Conservation (phyloP, 805 yeast species). For the Starmerella geochares region DNA sequence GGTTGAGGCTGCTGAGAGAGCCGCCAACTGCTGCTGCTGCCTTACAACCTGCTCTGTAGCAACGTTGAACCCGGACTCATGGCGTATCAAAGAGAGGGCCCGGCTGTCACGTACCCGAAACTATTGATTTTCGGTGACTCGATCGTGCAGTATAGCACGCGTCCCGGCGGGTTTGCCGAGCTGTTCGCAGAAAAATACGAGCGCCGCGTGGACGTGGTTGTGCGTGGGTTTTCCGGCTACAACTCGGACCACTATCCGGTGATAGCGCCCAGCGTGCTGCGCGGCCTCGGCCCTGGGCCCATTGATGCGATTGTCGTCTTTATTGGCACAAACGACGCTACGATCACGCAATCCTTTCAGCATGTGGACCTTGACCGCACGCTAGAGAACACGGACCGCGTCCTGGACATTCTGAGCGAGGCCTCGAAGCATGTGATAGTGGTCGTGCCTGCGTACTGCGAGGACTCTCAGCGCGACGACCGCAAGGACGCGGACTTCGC, state of each 20-base stretch:
- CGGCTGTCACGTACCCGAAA: conserved; percentile 23
- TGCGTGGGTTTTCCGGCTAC: conserved; percentile 72
- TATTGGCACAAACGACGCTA: conserved; percentile 75
- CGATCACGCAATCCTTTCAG: conserved; percentile 35
- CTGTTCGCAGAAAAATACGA: conserved; percentile 40
- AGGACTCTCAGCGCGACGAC: background rate
- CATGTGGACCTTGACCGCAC: conserved; percentile 45
- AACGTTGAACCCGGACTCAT: background rate
- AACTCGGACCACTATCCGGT: conserved; percentile 42
- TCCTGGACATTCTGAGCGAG: conserved; percentile 15
- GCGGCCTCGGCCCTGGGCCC: conserved; percentile 32
- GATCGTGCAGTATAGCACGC: conserved; percentile 45
- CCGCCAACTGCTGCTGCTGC: background rate
- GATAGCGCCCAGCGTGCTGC: conserved; percentile 41
- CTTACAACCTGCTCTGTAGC: no score
- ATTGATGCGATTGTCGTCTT: conserved; percentile 44
- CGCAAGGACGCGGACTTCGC: background rate
- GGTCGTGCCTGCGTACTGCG: conserved; percentile 34
- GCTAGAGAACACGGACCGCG: conserved; percentile 38
- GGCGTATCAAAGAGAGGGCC: background rate
- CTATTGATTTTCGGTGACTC: conserved; percentile 63
- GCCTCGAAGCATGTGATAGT: conserved; percentile 45
- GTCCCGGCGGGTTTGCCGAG: conserved; percentile 39
- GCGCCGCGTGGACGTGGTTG: conserved; percentile 56
- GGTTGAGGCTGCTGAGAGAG: background rate